phyloP scores from a whole-genome alignment of 108 stramenopile species.

The Discostella stelligeroides region DNA sequence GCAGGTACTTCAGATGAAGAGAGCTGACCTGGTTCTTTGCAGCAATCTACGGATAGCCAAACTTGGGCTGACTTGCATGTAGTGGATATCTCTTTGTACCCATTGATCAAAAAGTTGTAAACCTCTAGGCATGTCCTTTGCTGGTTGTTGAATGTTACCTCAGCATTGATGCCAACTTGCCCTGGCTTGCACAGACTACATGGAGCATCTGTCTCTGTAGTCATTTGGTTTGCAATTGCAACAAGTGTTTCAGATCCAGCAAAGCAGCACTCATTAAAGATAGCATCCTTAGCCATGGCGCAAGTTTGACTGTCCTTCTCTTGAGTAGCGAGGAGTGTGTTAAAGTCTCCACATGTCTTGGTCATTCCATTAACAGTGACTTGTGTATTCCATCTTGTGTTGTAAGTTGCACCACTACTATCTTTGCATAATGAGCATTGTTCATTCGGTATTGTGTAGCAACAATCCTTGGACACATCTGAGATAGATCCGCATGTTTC shows the following conservation, averaged over 20 bases:
- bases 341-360: slow-evolving; percentile 52
- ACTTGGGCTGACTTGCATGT: slow-evolving; percentile 36
- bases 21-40: slow-evolving; percentile 26
- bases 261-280: slow-evolving; percentile 47
- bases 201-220: slow-evolving; percentile 11
- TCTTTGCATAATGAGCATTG: slow-evolving; percentile 46
- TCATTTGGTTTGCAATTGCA: slow-evolving; percentile 22
- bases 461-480: slow-evolving; percentile 41
- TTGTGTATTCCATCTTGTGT: slow-evolving; percentile 48
- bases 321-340: slow-evolving; percentile 48
- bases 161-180: slow-evolving; percentile 32
- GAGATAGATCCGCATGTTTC: slow-evolving; percentile 24
- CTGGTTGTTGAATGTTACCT: slow-evolving; percentile 42
- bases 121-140: slow-evolving; percentile 39
- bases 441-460: slow-evolving; percentile 34
- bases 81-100: slow-evolving; percentile 30
- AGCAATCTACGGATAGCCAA: slow-evolving; percentile 19
- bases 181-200: slow-evolving; percentile 43
- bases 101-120: slow-evolving; percentile 28
- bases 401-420: slow-evolving; percentile 47
- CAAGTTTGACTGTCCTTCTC: slow-evolving; percentile 45
- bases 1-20: slow-evolving; percentile 8
- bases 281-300: slow-evolving; percentile 33
- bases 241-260: slow-evolving; percentile 47
- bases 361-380: slow-evolving; percentile 42